Evolutionary conservation across 1,139 yeast species (phyloP), one percentile per base, ranked within the genome.

Genomic region (Kodamaea derodonti): DNA sequence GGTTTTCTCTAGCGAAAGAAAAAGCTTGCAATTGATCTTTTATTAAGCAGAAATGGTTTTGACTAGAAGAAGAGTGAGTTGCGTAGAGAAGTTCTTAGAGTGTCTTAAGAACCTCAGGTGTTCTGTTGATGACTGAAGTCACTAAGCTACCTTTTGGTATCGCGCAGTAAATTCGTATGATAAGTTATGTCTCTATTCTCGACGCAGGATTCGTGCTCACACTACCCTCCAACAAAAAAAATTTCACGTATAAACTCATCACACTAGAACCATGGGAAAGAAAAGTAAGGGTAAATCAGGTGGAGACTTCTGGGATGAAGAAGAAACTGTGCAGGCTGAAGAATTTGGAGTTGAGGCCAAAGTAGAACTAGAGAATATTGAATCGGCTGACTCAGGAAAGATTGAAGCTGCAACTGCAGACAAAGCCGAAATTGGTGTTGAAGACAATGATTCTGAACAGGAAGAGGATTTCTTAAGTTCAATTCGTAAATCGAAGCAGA

Each of bases 231-330:
- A 18, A 15, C 27, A 31, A 38, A 44, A 43, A 45, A 45, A 41
- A 39, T 41, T 45, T 43, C 46, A 40, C 45, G 20, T 24, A 23
- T 29, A 33, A 24, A 17, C 14, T 26, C 12, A 25, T 13, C 13
- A 4, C 22, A 15, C 14, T 18, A 15, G 24, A 12, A 49, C 37
- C 16, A 69, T 69, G 75, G 75, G 64, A 42, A 68, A 66, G 49
- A 79, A 79, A 59, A 76, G 72, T 67, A 70, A 72, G 57, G 69
- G 66, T 43, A 66, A 71, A 45, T 57, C 66, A 26, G 84, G 78
- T 36, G 83, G 78, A 38, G 90, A 80, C 54, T 74, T 78, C 67
- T 84, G 94, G 92, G 95, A 84, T 39, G 74, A 68, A n/a, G 95
- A 86, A 41, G 95, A 84, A 5, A 82, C 75, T 37, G 71, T 79